Percentiles rank a stretch among this genome's conserved stretches.
Evolutionary conservation across 306 rosid species (phyloP).

Genomic region (Cucurbita moschata): DNA sequence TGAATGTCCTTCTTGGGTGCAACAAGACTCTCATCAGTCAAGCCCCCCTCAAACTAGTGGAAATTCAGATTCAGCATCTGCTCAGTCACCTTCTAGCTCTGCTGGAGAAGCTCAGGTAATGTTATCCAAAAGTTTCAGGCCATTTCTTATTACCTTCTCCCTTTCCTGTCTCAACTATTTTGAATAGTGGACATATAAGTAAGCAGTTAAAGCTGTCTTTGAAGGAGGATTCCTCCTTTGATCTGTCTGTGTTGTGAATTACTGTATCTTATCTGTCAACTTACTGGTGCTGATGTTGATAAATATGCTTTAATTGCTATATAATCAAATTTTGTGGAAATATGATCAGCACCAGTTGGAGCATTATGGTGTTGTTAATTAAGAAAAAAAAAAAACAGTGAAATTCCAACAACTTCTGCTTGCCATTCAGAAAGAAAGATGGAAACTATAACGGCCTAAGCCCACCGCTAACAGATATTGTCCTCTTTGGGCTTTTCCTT

Average conservation of each 20-base stretch:
- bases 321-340: background rate
- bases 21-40: slow-evolving; percentile 65
- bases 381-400: background rate
- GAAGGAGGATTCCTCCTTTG: background rate
- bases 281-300: background rate
- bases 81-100: slow-evolving; percentile 85
- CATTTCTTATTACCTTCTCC: background rate
- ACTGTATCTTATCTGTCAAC: background rate
- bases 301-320: background rate
- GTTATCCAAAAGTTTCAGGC: background rate
- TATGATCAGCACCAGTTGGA: background rate
- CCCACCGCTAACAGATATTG: no score
- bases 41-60: slow-evolving; percentile 95
- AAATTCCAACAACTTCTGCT: background rate
- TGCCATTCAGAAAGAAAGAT: background rate
- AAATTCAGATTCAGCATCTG: slow-evolving; percentile 85
- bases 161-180: background rate
- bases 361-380: background rate
- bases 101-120: slow-evolving; percentile 88
- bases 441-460: background rate
- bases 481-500: no score
- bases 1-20: slow-evolving; percentile 56
- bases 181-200: background rate
- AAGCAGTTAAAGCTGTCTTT: background rate
- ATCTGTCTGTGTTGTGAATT: background rate